Evolutionary conservation across 306 rosid species (phyloP).

Genomic region (Citrullus mucosospermus): DNA sequence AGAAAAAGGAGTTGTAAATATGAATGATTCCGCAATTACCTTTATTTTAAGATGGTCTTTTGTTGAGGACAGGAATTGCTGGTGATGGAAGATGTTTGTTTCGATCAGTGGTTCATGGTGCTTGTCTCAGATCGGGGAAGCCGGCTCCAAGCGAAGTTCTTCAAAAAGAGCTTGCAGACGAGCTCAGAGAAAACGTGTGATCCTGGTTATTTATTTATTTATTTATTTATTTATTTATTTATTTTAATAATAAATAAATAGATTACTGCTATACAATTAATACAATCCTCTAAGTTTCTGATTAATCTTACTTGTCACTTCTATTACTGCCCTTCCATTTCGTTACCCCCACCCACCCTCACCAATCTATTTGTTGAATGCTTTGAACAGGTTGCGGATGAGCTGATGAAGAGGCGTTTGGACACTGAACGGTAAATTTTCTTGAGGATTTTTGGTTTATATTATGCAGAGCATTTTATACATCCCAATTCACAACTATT

Average conservation of each 20-base stretch:
- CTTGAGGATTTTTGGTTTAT: neutral
- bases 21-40: too few relatives aligned
- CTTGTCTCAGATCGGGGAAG: slow-evolving; percentile 47
- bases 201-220: neutral
- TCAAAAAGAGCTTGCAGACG: slow-evolving; percentile 82
- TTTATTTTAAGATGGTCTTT: neutral
- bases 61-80: slow-evolving; percentile 37
- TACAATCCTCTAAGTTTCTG: neutral
- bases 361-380: neutral
- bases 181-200: slow-evolving; percentile 54
- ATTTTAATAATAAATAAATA: too few relatives aligned
- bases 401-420: slow-evolving; percentile 54
- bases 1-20: neutral
- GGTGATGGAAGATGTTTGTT: slow-evolving; percentile 94
- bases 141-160: slow-evolving; percentile 39
- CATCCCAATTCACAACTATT: neutral
- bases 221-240: too few relatives aligned
- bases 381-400: slow-evolving; percentile 60
- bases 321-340: neutral
- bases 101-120: slow-evolving; percentile 65
- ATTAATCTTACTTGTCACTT: neutral
- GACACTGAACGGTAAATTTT: slow-evolving; percentile 55
- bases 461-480: neutral
- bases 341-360: neutral
- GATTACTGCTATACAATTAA: neutral